Evolutionary conservation across 352 stramenopile genomes (phyloP).

Genomic region (Hyaloperonospora brassicae): DNA sequence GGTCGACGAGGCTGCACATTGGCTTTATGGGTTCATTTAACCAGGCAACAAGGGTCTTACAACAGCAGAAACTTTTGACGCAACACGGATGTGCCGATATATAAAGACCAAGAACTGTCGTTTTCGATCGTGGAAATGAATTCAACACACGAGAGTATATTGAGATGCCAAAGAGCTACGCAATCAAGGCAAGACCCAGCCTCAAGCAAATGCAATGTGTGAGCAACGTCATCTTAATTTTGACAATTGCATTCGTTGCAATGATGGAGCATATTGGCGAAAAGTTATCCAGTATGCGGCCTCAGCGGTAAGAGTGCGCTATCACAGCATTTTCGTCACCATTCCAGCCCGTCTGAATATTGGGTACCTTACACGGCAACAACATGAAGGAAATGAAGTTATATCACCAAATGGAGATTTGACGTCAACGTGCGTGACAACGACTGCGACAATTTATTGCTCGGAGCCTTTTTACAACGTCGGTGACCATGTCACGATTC

Average conservation of each 20-base stretch:
- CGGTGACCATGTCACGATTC: neutral
- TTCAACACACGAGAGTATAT: neutral
- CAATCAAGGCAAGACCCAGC: constrained; percentile 2
- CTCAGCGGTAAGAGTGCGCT: neutral
- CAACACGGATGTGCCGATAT: neutral
- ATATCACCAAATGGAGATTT: constrained; percentile 4
- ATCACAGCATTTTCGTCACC: constrained; percentile 6
- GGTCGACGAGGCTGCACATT: constrained; percentile 6
- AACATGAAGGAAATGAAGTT: constrained; percentile 5
- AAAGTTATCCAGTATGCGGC: constrained; percentile 2
- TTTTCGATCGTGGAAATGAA: neutral
- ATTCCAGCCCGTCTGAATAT: constrained; percentile 2
- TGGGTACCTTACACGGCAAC: constrained; percentile 2
- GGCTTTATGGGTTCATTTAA: constrained; percentile 7
- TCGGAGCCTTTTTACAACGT: constrained; percentile 4
- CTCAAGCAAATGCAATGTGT: constrained; percentile 7
- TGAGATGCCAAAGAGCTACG: constrained; percentile 5
- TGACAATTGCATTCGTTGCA: constrained; percentile 5
- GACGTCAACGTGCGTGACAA: constrained; percentile 5
- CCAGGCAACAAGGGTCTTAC: neutral
- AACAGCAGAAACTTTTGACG: neutral
- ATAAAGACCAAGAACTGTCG: neutral
- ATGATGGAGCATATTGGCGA: neutral
- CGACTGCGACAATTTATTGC: neutral
- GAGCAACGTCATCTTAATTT: constrained; percentile 5